phyloP scores from a whole-genome alignment of 257 asterid species.

The Nicotiana otophora region DNA sequence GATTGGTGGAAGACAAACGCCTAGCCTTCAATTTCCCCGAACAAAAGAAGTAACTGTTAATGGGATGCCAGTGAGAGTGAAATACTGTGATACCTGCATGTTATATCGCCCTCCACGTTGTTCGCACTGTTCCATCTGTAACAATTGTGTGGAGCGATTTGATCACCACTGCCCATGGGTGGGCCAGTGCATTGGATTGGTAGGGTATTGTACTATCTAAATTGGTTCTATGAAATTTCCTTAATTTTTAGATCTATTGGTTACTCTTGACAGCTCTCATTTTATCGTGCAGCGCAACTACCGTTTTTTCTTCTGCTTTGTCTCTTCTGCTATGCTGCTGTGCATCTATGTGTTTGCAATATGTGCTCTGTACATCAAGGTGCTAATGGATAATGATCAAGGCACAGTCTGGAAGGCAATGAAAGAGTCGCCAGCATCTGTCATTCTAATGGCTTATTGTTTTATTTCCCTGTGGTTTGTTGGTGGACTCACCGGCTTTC shows the following conservation, averaged over 20 bases:
- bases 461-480: constrained; percentile 97
- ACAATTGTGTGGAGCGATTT: constrained; percentile 93
- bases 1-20: constrained; percentile 89
- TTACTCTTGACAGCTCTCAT: constrained; percentile 11
- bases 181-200: constrained; percentile 97
- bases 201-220: constrained; percentile 26
- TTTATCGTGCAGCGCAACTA: constrained; percentile 81
- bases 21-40: constrained; percentile 90
- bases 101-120: constrained; percentile 99
- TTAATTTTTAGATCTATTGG: constrained; percentile 7
- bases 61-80: constrained; percentile 83
- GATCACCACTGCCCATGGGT: constrained; percentile 99
- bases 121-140: constrained; percentile 97
- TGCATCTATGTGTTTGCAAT: constrained; percentile 85
- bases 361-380: constrained; percentile 81
- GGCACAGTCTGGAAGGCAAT: constrained; percentile 93
- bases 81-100: constrained; percentile 99
- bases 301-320: constrained; percentile 88
- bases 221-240: neutral
- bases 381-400: constrained; percentile 73
- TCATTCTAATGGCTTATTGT: constrained; percentile 75
- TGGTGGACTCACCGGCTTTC: constrained; percentile 98
- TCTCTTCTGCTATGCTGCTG: constrained; percentile 84
- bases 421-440: constrained; percentile 94
- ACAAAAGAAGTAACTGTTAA: constrained; percentile 95